Percentiles rank a stretch among this genome's conserved stretches.
These are phyloP conservation scores for Candida xyloterini DNA, from an alignment of 805 yeast genomes.

Conservation along the genomic window DNA sequence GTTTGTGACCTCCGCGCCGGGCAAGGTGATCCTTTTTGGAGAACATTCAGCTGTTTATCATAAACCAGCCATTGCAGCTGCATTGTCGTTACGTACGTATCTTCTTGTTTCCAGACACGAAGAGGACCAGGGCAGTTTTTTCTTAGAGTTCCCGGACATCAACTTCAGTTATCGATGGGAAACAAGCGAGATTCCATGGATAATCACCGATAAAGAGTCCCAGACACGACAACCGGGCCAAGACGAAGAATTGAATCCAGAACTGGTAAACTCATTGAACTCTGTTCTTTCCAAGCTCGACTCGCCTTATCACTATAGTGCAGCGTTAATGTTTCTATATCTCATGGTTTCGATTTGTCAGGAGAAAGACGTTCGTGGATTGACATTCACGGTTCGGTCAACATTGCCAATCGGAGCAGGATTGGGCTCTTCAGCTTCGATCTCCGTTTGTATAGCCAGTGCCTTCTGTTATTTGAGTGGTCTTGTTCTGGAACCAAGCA, in stretches of 20 bases:
- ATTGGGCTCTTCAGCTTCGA: conserved; percentile 89
- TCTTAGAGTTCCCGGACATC: conserved; percentile 83
- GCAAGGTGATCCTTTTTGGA: conserved; percentile 93
- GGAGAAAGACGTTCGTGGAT: conserved; percentile 43
- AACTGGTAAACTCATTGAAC: conserved; percentile 49
- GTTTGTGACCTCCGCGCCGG: conserved; percentile 89
- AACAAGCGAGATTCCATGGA: conserved; percentile 60
- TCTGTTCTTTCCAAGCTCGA: conserved; percentile 43
- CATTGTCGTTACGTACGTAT: conserved; percentile 82
- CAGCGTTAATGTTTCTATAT: conserved; percentile 83
- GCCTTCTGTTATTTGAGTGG: conserved; percentile 65
- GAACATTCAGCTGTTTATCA: conserved; percentile 95
- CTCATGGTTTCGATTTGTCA: conserved; percentile 60
- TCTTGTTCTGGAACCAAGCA: conserved; percentile 42
- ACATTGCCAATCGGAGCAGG: conserved; percentile 97
- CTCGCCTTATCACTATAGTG: conserved; percentile 62
- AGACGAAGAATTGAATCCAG: conserved; percentile 58
- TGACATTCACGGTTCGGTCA: conserved; percentile 67
- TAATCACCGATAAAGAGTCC: conserved; percentile 19
- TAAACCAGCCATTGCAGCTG: conserved; percentile 95
- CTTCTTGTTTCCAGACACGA: conserved; percentile 54
- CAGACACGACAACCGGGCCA: conserved; percentile 30
- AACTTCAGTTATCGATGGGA: conserved; percentile 64
- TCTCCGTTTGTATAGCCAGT: conserved; percentile 77
- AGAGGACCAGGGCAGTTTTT: conserved; percentile 41